These are phyloP conservation scores for Pseudocercospora fuligena DNA, from an alignment of 2,329 filamentous ascomycete genomes.

Conservation along the genomic window DNA sequence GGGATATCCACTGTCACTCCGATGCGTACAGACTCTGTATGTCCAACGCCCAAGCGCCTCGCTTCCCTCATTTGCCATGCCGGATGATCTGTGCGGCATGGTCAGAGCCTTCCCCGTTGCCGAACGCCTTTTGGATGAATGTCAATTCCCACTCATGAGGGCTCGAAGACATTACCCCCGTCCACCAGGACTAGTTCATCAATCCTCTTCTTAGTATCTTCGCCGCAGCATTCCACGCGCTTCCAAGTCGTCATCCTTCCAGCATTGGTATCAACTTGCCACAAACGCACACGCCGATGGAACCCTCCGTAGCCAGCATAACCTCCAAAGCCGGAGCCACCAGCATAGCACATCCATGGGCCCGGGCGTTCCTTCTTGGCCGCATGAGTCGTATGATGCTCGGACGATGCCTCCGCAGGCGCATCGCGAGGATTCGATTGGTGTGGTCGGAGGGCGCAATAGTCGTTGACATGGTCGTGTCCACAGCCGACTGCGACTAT, in stretches of 20 bases:
- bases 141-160: conserved; percentile 16
- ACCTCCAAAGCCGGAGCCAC: conserved; percentile 88
- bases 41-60: conserved; percentile 16
- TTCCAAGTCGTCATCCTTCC: conserved; percentile 92
- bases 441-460: conserved; percentile 70
- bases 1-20: no score
- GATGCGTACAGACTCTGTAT: no score
- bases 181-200: conserved; percentile 68
- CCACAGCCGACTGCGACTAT: conserved; percentile 88
- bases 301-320: conserved; percentile 91
- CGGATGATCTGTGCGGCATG: conserved; percentile 12
- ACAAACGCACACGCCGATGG: conserved; percentile 81
- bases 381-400: conserved; percentile 15
- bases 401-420: conserved; percentile 9
- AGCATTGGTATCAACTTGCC: conserved; percentile 90
- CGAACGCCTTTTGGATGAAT: not conserved
- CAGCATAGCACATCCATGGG: conserved; percentile 98
- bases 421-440: conserved; percentile 17
- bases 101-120: not conserved
- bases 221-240: conserved; percentile 68
- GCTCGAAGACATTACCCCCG: conserved; percentile 57
- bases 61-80: conserved; percentile 10
- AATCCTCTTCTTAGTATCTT: conserved; percentile 57
- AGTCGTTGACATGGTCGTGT: conserved; percentile 97
- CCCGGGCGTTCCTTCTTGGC: conserved; percentile 32